phyloP scores from a whole-genome alignment of 2,329 filamentous ascomycete genomes.

The Pleurostoma richardsiae region DNA sequence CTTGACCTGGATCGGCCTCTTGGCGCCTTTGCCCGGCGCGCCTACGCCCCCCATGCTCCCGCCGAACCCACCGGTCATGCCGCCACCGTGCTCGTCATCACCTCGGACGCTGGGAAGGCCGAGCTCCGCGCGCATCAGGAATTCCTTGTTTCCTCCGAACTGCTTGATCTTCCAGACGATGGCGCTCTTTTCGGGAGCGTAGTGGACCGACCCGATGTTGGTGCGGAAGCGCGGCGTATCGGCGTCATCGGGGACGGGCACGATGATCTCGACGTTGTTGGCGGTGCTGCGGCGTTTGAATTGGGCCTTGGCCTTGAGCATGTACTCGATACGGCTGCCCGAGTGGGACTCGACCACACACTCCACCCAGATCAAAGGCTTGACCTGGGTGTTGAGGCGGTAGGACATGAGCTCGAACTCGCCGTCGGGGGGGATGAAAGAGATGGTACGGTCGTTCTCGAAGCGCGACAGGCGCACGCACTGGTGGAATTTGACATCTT shows the following conservation, averaged over 20 bases:
- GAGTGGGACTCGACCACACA: constrained; percentile 96
- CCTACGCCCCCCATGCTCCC: constrained; percentile 92
- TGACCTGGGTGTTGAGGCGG: constrained; percentile 96
- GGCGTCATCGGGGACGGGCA: constrained; percentile 94
- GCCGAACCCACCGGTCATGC: constrained; percentile 96
- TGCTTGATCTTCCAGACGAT: constrained; percentile 99
- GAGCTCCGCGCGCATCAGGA: constrained; percentile 95
- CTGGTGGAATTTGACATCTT: constrained; percentile 99
- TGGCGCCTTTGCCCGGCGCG: constrained; percentile 73
- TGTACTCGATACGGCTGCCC: constrained; percentile 94
- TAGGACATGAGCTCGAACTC: constrained; percentile 99
- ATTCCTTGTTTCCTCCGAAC: constrained; percentile 97
- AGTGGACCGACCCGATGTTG: constrained; percentile 95
- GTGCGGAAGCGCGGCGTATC: constrained; percentile 95
- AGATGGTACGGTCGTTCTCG: constrained; percentile 97
- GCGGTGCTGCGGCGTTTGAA: constrained; percentile 97
- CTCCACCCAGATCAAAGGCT: constrained; percentile 98
- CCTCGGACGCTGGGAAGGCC: constrained; percentile 90
- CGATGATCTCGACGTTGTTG: constrained; percentile 97
- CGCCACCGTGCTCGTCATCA: constrained; percentile 90
- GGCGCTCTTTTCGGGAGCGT: constrained; percentile 92
- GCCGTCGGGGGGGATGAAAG: constrained; percentile 96
- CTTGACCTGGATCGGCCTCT: constrained; percentile 96
- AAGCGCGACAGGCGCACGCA: constrained; percentile 93
- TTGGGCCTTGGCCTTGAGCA: constrained; percentile 96